Percentiles rank a stretch among this genome's conserved stretches.
Conservation (phyloP, 1,139 yeast species). For the Pichia sp. region DNA sequence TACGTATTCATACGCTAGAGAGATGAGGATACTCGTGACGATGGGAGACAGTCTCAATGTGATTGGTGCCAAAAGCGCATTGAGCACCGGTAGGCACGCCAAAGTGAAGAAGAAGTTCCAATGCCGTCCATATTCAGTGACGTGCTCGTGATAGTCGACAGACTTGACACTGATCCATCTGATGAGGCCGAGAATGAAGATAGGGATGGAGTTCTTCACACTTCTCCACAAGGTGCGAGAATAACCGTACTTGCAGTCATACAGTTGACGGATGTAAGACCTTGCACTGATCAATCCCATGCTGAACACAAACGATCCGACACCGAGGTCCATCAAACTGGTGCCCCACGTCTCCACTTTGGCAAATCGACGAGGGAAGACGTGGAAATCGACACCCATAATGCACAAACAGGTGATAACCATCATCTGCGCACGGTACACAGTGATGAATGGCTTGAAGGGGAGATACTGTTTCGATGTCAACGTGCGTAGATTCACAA, state of each 20-base stretch:
- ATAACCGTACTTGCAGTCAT: conserved; percentile 29
- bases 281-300: conserved; percentile 88
- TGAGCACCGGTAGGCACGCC: conserved; percentile 62
- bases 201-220: conserved; percentile 45
- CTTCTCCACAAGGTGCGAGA: conserved; percentile 38
- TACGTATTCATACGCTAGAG: conserved; percentile 50
- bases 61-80: conserved; percentile 53
- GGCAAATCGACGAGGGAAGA: conserved; percentile 89
- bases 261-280: conserved; percentile 38
- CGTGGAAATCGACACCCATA: conserved; percentile 81
- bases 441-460: conserved; percentile 65
- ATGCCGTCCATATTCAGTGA: conserved; percentile 89
- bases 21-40: conserved; percentile 52
- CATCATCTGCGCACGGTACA: conserved; percentile 84
- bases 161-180: conserved; percentile 71
- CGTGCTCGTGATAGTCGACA: conserved; percentile 93
- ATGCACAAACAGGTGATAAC: conserved; percentile 81
- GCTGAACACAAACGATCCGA: conserved; percentile 96
- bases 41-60: conserved; percentile 47
- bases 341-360: conserved; percentile 99
- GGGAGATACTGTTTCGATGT: conserved; percentile 34
- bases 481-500: conserved; percentile 17
- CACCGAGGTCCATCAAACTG: conserved; percentile 94
- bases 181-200: conserved; percentile 62
- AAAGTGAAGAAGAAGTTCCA: conserved; percentile 96